Conservation (phyloP, 306 rosid species). For the Sindora glabra region DNA sequence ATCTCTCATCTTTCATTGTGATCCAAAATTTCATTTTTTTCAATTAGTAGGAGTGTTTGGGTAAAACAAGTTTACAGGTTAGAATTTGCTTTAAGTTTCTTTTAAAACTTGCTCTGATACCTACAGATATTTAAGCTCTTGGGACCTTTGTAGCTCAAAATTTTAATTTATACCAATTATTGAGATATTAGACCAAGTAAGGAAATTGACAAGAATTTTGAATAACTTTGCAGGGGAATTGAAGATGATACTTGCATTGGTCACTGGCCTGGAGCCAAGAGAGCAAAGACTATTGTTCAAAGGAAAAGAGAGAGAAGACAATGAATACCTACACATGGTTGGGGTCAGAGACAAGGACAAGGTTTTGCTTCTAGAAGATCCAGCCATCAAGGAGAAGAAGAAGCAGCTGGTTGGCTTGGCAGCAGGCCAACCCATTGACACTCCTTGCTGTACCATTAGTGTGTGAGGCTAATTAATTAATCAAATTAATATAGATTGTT, state of each 20-base stretch:
- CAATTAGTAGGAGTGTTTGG: no score
- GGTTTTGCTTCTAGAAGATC: conserved; percentile 75
- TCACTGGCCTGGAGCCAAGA: conserved; percentile 58
- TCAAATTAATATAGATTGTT: not conserved
- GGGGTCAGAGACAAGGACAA: conserved; percentile 92
- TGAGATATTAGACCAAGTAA: not conserved
- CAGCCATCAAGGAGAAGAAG: conserved; percentile 79
- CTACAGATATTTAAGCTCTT: no score
- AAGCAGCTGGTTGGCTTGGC: conserved; percentile 41
- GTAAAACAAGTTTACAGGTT: no score
- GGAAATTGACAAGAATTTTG: conserved; percentile 1
- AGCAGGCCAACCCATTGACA: no score
- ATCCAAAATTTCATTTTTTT: no score
- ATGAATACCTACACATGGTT: conserved; percentile 84
- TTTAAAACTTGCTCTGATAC: no score
- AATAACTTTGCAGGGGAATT: conserved; percentile 52
- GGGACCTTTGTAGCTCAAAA: not conserved
- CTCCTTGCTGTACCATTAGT: conserved; percentile 39
- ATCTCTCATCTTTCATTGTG: no score
- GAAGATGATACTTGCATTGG: conserved; percentile 65
- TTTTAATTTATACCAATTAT: not conserved
- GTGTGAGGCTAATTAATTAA: conserved; percentile 35
- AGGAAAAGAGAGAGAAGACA: conserved; percentile 88
- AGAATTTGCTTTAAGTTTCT: no score
- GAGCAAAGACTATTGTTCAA: conserved; percentile 84